Conservation (phyloP, 148 eudicot genomes). For the Cornus controversa region DNA sequence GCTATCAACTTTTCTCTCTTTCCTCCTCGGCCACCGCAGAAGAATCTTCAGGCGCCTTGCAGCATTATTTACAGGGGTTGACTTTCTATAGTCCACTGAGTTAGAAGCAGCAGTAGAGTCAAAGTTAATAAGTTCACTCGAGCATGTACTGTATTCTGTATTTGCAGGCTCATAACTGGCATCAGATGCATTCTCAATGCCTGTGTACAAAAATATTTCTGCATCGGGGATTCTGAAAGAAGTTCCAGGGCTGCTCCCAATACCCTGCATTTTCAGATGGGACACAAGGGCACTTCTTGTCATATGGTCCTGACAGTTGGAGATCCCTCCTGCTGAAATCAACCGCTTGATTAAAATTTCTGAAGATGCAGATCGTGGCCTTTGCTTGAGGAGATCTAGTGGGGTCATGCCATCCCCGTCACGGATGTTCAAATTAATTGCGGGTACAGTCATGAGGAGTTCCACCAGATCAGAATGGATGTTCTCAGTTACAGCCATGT, state of each 20-base stretch:
- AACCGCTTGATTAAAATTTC: conserved; percentile 46
- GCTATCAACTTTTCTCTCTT: conserved; percentile 19
- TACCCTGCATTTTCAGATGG: conserved; percentile 46
- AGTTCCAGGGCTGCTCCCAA: conserved; percentile 78
- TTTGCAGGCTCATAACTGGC: conserved; percentile 34
- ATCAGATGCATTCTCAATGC: conserved; percentile 30
- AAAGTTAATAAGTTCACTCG: conserved; percentile 42
- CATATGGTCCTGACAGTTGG: conserved; percentile 26
- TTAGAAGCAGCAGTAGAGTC: conserved; percentile 18
- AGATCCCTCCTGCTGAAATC: conserved; percentile 59
- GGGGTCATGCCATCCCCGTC: conserved; percentile 64
- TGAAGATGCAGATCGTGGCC: conserved; percentile 46
- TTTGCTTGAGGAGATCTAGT: conserved; percentile 64
- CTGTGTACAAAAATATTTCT: conserved; percentile 49
- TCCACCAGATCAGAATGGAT: conserved; percentile 52
- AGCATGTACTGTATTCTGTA: conserved; percentile 42
- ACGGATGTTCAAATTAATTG: conserved; percentile 41
- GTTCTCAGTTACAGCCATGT: conserved; percentile 62
- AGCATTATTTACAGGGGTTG: conserved; percentile 29
- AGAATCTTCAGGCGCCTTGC: conserved; percentile 46
- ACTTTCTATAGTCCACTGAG: conserved; percentile 25
- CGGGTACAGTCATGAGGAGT: conserved; percentile 52
- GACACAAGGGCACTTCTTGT: conserved; percentile 39
- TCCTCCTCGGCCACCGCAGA: conserved; percentile 45
- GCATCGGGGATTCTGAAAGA: conserved; percentile 76